Base-by-base conservation (phyloP, 805 yeast genomes). In the Naumovozyma castellii region DNA sequence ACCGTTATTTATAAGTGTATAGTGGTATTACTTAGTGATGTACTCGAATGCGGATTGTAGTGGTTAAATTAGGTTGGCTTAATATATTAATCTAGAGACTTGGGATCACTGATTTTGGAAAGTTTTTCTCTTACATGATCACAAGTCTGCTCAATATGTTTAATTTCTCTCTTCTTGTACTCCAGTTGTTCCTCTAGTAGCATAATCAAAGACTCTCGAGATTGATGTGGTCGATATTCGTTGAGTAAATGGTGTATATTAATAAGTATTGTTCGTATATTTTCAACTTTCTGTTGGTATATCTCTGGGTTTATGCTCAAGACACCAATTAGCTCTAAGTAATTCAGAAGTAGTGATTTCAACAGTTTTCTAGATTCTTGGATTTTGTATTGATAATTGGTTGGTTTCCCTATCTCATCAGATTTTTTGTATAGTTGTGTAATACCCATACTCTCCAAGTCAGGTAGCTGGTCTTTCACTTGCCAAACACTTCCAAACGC, bases 401-500 rank as follows among this genome's bases (percentile, higher is more conserved):
- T 46, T 17, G 44, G 40, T 17, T 49, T 49, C 13, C 34, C 44
- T 8, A 35, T 42, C 4, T 37, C 44, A 5, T 42, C 43, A 9
- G 53, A 22, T 9, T 53, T 64, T 34, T 57, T 56, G 55, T 86
- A 88, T 37, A 90, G 63, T 55, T 86, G 94, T 15, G 69, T 66
- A 52, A 88, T 77, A 0, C 95, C 95, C 54, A 84, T 74, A 19
- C 80, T 84, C 40, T 75, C 72, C 18, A 92, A 65, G 17, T 81
- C 75, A 1, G 94, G 92, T 34, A 86, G 71, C 49, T 75, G 76
- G 56, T 90, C 95, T 25, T 72, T 57, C 14, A 68, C 64, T 46
- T 83, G 80, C 98, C 98, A 90, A 14, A 85, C 65, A 47, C 81
- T 83, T 4, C 98, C 98, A 62, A 87, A 92, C 1, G 90, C 84